Conservation (phyloP, 2,329 filamentous ascomycete species). For the Colletotrichum plurivorum region DNA sequence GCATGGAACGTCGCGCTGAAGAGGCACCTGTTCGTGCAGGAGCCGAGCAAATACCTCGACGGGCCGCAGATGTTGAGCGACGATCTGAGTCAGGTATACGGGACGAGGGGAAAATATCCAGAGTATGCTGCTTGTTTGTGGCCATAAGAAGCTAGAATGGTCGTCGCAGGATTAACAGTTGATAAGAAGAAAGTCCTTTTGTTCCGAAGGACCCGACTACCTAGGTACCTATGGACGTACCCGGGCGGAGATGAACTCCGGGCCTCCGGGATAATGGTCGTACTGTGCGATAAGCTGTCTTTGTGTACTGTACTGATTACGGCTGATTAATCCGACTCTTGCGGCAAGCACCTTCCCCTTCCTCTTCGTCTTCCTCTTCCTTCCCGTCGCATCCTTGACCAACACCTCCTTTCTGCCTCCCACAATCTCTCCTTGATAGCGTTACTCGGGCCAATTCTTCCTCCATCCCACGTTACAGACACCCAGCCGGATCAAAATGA, state of each 20-base stretch:
- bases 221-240: too few species aligned
- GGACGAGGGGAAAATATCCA: constrained; percentile 17
- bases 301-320: neutral
- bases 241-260: too few species aligned
- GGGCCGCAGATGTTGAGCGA: constrained; percentile 24
- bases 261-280: too few species aligned
- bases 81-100: constrained; percentile 19
- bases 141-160: neutral
- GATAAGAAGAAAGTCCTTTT: neutral
- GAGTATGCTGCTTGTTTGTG: constrained; percentile 27
- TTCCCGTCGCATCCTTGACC: neutral
- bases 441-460: neutral
- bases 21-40: constrained; percentile 42
- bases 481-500: neutral
- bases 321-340: constrained; percentile 10
- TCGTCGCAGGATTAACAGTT: neutral
- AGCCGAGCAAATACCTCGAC: neutral
- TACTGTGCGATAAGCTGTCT: too few species aligned
- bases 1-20: constrained; percentile 51
- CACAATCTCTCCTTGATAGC: neutral
- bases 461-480: neutral
- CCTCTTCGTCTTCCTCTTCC: too few species aligned
- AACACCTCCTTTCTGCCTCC: neutral
- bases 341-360: neutral
- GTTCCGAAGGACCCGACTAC: too few species aligned